Evolutionary conservation across 805 yeast genomes (phyloP).

Genomic region (Myxozyma mucilagina): DNA sequence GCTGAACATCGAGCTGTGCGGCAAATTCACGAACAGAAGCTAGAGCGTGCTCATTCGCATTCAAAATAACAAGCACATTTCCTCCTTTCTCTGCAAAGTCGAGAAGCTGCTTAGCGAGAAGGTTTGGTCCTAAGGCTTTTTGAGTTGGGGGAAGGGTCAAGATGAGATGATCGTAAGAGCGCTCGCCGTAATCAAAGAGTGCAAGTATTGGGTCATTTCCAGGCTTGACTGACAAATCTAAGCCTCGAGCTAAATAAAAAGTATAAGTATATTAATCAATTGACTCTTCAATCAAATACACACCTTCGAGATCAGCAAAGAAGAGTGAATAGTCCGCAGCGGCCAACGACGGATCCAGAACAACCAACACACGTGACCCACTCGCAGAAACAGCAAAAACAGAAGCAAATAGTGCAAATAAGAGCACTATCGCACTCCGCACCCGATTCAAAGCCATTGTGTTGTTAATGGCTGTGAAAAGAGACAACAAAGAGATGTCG

Average conservation of each 20-base stretch:
- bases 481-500: background rate
- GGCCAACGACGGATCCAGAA: constrained; percentile 39
- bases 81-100: constrained; percentile 70
- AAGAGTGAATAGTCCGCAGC: constrained; percentile 37
- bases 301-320: constrained; percentile 36
- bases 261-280: constrained; percentile 10
- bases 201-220: constrained; percentile 38
- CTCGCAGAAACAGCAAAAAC: constrained; percentile 19
- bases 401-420: background rate
- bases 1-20: constrained; percentile 77
- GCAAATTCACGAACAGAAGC: constrained; percentile 67
- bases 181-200: constrained; percentile 48
- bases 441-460: background rate
- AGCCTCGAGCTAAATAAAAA: constrained; percentile 41
- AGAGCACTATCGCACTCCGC: background rate
- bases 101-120: constrained; percentile 54
- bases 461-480: background rate
- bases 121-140: constrained; percentile 39
- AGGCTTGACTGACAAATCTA: constrained; percentile 39
- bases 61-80: constrained; percentile 52
- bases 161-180: constrained; percentile 56
- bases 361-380: constrained; percentile 39
- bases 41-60: constrained; percentile 52
- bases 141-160: constrained; percentile 55
- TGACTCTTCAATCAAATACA: background rate